These are phyloP conservation scores for Tetrastigma voinierianum DNA, from an alignment of 164 flowering plant genomes.

Conservation along the genomic window DNA sequence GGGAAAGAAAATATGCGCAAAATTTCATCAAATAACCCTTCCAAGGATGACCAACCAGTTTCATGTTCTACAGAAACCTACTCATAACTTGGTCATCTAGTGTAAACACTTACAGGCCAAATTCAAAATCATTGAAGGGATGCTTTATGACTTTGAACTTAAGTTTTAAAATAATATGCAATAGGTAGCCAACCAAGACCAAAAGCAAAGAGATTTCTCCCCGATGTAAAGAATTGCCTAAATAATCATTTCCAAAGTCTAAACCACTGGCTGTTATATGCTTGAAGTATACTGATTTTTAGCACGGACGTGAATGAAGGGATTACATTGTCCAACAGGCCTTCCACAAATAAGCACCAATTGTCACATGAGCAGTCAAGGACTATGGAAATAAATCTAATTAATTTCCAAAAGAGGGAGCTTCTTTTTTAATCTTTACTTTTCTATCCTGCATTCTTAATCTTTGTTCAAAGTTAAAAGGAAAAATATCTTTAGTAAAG, in stretches of 20 bases:
- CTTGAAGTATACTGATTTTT: not conserved
- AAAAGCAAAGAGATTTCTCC: not conserved
- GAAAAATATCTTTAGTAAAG: not conserved
- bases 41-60: not conserved
- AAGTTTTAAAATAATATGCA: constrained; percentile 4
- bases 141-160: not conserved
- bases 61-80: constrained; percentile 7
- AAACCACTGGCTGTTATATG: not conserved
- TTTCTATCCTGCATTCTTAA: not conserved
- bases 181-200: not conserved
- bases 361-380: not conserved
- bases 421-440: not conserved
- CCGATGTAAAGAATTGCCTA: not conserved
- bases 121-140: not conserved
- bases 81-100: constrained; percentile 6
- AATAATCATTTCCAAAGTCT: not conserved
- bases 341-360: not conserved
- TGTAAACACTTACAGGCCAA: not conserved
- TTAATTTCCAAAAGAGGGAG: not conserved
- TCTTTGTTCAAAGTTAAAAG: no score
- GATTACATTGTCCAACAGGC: not conserved
- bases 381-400: no score
- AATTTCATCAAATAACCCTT: not conserved
- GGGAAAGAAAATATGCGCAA: not conserved
- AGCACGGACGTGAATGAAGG: not conserved